Evolutionary conservation across 257 asterid genomes (phyloP).

Genomic region (Nemophila menziesii): DNA sequence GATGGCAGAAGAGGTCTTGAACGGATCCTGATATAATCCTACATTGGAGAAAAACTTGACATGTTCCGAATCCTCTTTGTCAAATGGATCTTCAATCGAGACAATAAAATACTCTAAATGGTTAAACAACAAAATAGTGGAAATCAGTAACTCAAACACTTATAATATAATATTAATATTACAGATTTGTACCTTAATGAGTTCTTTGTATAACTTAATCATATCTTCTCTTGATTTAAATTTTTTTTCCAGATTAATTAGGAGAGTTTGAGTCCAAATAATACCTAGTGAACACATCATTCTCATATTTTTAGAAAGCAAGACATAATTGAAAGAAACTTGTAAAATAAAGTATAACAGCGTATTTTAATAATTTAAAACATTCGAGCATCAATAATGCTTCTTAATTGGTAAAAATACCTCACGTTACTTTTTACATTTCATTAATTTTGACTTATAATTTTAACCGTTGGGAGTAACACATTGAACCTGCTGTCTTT

Average conservation of each 20-base stretch:
- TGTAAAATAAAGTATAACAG: background rate
- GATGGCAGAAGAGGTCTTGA: too few species aligned
- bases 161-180: constrained; percentile 7
- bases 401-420: too few species aligned
- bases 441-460: too few species aligned
- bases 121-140: constrained; percentile 6
- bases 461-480: too few species aligned
- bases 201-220: constrained; percentile 75
- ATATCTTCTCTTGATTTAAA: constrained; percentile 90
- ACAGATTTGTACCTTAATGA: constrained; percentile 14
- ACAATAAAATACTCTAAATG: constrained; percentile 71
- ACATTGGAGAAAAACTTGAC: constrained; percentile 56
- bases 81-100: constrained; percentile 97
- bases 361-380: too few species aligned
- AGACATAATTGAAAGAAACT: constrained; percentile 8
- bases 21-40: constrained; percentile 94
- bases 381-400: too few species aligned
- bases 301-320: constrained; percentile 16
- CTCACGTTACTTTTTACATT: too few species aligned
- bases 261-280: constrained; percentile 81
- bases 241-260: constrained; percentile 72
- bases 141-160: too few species aligned
- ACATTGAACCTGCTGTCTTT: constrained; percentile 83
- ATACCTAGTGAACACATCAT: constrained; percentile 46
- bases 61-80: constrained; percentile 99